Evolutionary conservation across 805 yeast species (phyloP).

Genomic region (Candida pseudofarinosa): DNA sequence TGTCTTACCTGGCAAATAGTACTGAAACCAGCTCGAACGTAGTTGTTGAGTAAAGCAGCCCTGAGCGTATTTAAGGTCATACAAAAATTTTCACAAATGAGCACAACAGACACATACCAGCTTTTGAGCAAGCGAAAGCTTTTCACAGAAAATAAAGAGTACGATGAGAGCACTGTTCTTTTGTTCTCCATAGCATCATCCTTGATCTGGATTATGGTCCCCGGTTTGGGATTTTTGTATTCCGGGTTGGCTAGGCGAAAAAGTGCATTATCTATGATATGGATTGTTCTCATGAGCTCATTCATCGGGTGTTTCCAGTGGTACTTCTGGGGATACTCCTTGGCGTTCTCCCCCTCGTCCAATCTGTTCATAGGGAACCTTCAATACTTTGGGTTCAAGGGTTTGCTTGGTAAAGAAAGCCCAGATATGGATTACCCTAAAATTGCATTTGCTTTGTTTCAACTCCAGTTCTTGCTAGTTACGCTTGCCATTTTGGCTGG

Average conservation of each 20-base stretch:
- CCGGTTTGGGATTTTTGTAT: constrained; percentile 89
- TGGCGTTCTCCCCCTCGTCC: constrained; percentile 80
- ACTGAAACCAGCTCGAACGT: too few relatives aligned
- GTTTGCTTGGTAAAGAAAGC: constrained; percentile 49
- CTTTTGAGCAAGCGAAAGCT: constrained; percentile 26
- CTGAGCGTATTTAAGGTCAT: too few relatives aligned
- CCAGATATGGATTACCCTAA: constrained; percentile 62
- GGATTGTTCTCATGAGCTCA: constrained; percentile 72
- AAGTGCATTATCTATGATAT: constrained; percentile 81
- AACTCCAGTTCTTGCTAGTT: constrained; percentile 89
- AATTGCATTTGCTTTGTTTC: constrained; percentile 79
- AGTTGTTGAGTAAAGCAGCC: too few relatives aligned
- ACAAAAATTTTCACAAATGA: too few relatives aligned
- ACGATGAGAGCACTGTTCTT: constrained; percentile 24
- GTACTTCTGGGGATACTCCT: constrained; percentile 98
- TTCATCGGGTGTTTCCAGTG: constrained; percentile 80
- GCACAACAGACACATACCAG: not conserved
- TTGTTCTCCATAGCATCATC: constrained; percentile 59
- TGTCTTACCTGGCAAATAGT: too few relatives aligned
- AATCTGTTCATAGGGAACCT: constrained; percentile 88
- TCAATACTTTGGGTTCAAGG: constrained; percentile 74
- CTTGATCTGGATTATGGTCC: constrained; percentile 85
- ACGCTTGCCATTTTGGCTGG: constrained; percentile 90
- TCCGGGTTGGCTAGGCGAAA: constrained; percentile 89
- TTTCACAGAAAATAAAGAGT: constrained; percentile 31